Evolutionary conservation across 805 yeast species (phyloP).

Genomic region (Yamadazyma phyllophila): DNA sequence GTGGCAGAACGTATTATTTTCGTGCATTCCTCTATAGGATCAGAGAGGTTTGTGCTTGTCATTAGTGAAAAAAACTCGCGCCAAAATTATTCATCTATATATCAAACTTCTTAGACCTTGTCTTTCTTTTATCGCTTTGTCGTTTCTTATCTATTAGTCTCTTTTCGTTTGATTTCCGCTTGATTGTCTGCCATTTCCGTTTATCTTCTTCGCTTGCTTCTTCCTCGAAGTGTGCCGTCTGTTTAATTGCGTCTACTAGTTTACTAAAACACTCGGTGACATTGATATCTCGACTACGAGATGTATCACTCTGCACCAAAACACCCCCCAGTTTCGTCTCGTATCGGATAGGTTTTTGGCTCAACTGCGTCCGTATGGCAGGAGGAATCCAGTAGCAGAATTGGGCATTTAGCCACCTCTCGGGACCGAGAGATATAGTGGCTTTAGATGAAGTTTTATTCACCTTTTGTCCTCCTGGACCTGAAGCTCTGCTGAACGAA

Average conservation of each 20-base stretch:
- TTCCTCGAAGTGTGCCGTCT: constrained; percentile 43
- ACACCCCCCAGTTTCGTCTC: constrained; percentile 55
- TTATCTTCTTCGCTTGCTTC: constrained; percentile 48
- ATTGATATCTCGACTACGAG: constrained; percentile 59
- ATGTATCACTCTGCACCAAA: constrained; percentile 57
- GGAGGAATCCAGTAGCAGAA: constrained; percentile 58
- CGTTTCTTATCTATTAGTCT: constrained; percentile 34
- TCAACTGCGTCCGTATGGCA: constrained; percentile 43
- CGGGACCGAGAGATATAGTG: constrained; percentile 47
- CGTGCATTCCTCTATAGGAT: not conserved
- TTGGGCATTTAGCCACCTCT: constrained; percentile 42
- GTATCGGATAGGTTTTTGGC: constrained; percentile 44
- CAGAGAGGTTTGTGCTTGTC: not conserved
- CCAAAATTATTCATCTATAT: not conserved
- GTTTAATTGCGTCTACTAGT: constrained; percentile 51
- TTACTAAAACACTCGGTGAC: constrained; percentile 58
- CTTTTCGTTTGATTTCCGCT: constrained; percentile 29
- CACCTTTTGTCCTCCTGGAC: constrained; percentile 89
- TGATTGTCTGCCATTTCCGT: constrained; percentile 49
- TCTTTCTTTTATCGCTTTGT: constrained; percentile 37
- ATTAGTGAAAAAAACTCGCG: not conserved
- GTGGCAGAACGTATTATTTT: not conserved
- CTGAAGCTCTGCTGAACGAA: constrained; percentile 61
- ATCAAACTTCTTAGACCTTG: constrained; percentile 36
- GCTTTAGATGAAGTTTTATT: constrained; percentile 72